Percentiles rank a stretch among this genome's conserved stretches.
Evolutionary conservation across 805 yeast species (phyloP).

Genomic region (Candida sakaeoensis): DNA sequence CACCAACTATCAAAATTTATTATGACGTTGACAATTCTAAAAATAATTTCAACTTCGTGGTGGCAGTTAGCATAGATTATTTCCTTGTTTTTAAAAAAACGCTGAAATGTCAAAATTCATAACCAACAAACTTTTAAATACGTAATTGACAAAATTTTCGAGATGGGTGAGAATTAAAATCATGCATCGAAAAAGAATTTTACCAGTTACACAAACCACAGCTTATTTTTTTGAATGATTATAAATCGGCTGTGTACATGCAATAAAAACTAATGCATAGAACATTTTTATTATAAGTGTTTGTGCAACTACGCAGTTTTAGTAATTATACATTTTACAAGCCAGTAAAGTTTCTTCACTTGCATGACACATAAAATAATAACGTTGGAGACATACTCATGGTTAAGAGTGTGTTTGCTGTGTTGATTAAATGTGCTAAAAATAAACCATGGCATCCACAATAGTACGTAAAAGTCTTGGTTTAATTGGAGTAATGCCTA

Average conservation of each 20-base stretch:
- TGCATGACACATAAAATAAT: neutral
- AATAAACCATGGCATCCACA: neutral
- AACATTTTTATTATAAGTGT: neutral
- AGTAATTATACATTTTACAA: neutral
- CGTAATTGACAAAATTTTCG: neutral
- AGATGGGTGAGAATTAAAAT: neutral
- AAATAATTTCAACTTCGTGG: too few relatives aligned
- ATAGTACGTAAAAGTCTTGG: too few relatives aligned
- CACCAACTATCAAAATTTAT: too few relatives aligned
- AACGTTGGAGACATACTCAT: neutral
- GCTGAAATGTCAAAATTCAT: too few relatives aligned
- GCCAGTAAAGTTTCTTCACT: constrained; percentile 1
- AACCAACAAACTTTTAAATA: too few relatives aligned
- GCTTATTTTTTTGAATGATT: neutral
- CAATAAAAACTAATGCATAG: neutral
- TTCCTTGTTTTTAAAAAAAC: too few relatives aligned
- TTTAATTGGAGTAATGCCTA: too few relatives aligned
- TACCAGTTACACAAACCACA: neutral
- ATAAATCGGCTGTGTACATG: neutral
- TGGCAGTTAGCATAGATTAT: neutral
- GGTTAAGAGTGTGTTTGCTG: neutral
- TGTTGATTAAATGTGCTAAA: neutral
- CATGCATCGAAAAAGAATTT: neutral
- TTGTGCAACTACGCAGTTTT: neutral
- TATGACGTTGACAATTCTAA: too few relatives aligned